A percentile compares a stretch with the other conserved stretches of the same genome.
phyloP scores from a whole-genome alignment of 441 rosid species.

The Raphanus hybrid region DNA sequence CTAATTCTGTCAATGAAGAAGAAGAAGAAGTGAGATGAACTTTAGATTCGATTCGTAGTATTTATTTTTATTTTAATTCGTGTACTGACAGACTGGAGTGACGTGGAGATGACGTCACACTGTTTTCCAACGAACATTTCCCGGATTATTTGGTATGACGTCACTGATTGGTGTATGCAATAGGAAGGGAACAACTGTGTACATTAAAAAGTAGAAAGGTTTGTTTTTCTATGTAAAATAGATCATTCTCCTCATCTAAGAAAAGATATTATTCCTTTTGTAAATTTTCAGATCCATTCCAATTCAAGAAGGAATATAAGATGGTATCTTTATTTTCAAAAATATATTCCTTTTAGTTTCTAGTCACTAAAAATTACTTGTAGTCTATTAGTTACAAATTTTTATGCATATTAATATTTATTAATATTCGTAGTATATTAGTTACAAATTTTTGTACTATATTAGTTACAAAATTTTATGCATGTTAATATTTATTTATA shows the following conservation, averaged over 20 bases:
- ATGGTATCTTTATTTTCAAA: too few species aligned
- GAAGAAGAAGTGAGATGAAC: not conserved
- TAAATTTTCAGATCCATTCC: not conserved
- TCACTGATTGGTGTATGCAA: not conserved
- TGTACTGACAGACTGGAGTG: slow-evolving; percentile 19
- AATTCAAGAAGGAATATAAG: not conserved
- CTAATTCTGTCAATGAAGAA: too few species aligned
- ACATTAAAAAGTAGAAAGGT: not conserved
- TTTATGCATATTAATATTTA: not conserved
- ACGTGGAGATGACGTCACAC: not conserved
- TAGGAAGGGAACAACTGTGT: not conserved
- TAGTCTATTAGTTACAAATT: not conserved
- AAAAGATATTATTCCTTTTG: not conserved
- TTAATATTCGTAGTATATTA: too few species aligned
- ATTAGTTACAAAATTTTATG: not conserved
- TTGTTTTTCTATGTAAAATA: not conserved
- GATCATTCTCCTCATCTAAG: not conserved
- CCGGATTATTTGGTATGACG: not conserved
- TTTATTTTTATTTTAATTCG: not conserved
- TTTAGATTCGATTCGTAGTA: too few species aligned
- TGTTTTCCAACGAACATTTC: not conserved
- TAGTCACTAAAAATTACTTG: too few species aligned
- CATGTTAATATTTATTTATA: too few species aligned
- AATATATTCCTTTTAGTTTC: too few species aligned
- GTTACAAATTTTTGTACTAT: not conserved